phyloP scores from a whole-genome alignment of 2,329 filamentous ascomycete species.

The Cladosporium sp. region DNA sequence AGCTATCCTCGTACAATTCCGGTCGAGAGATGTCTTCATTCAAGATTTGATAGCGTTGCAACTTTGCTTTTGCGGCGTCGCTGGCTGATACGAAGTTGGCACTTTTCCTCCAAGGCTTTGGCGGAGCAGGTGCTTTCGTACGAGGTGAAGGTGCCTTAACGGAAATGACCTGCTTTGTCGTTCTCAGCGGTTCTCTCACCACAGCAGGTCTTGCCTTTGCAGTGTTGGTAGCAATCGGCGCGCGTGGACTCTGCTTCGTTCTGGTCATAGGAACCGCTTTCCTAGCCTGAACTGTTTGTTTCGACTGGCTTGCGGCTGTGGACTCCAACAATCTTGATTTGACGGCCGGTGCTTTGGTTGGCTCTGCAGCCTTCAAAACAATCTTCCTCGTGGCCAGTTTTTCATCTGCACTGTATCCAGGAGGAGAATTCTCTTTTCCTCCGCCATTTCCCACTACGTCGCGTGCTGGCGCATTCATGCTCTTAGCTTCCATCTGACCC shows the following conservation, averaged over 20 bases:
- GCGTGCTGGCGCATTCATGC: conserved; percentile 42
- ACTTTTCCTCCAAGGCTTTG: conserved; percentile 15
- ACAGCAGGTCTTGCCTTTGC: background rate
- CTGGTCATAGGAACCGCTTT: conserved; percentile 17
- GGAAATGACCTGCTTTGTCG: background rate
- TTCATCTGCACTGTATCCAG: conserved; percentile 37
- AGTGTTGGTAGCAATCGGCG: background rate
- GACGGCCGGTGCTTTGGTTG: conserved; percentile 19
- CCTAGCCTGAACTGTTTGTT: conserved; percentile 4
- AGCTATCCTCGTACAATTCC: conserved; percentile 64
- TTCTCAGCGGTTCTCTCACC: background rate
- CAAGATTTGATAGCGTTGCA: conserved; percentile 53
- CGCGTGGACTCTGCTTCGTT: conserved; percentile 8
- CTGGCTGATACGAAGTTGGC: conserved; percentile 14
- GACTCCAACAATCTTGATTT: conserved; percentile 26
- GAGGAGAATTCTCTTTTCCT: conserved; percentile 66
- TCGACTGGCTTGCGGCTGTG: conserved; percentile 28
- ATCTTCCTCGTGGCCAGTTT: background rate
- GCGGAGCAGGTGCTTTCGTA: conserved; percentile 5
- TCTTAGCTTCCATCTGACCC: conserved; percentile 40
- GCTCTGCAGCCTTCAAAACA: background rate
- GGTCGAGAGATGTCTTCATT: conserved; percentile 57
- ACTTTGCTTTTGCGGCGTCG: conserved; percentile 32
- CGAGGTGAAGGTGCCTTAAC: conserved; percentile 3
- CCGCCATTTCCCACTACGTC: conserved; percentile 57